Base-by-base conservation (phyloP, 768 basidiomycete species). In the Phanerochaete sordida region DNA sequence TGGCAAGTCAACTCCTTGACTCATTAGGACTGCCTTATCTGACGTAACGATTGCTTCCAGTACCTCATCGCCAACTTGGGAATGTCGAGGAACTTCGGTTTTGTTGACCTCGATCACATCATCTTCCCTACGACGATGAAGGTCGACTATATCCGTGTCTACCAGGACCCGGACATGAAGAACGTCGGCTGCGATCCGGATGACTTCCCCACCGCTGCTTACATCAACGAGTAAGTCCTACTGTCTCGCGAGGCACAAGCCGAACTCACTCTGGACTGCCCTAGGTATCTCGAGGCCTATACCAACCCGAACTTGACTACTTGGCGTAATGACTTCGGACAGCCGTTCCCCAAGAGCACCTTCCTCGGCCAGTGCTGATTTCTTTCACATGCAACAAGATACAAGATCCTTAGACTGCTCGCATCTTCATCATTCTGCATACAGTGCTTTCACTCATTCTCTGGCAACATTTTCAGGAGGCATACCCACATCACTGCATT, bases 71-170 rank as follows among this genome's bases (percentile, higher is more conserved):
- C 74, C 23, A 86, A 86, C 70, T 65, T 86, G 70, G 86, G 86
- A 65, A 81, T 88, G 69, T 85, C 83, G 12, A 76, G 77, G 24
- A 82, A 82, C 68, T 88, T 88, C 65, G 87, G 85, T 51, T 69
- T 69, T n/a, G 82, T 87, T 64, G 84, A 88, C 59, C 70, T 82
- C 43, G 73, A 69, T 3, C 74, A 86, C 56, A 69, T 88, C 13
- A 72, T 70, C 19, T 86, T 85, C 71, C 74, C 74, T 0, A 72
- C 84, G 23, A 74, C 71, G 1, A 89, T 95, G 90, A 77, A 77
- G 58, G 75, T 95, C 48, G 94, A 96, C 68, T 95, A 84, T 58
- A 84, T 95, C 57, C 84, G 94, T 1, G 90, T 97, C 3, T 90
- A 88, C 65, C 88, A 89, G 64, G 74, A 75, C 28, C 72, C 76